Evolutionary conservation across 345 rosid species (phyloP), one percentile per base, ranked within the genome.

Genomic region (Gossypium stocksii): DNA sequence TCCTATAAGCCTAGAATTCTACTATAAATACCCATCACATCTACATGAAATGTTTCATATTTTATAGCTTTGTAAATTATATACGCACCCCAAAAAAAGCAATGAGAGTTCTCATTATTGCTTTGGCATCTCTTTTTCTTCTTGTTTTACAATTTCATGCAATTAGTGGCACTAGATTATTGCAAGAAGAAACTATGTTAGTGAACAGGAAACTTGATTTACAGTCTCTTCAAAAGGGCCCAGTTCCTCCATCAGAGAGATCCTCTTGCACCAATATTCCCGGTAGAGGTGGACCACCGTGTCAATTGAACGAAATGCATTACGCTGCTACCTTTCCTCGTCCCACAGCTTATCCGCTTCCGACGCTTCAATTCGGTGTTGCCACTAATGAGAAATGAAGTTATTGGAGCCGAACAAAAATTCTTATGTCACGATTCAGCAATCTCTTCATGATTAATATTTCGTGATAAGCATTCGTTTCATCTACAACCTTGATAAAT

Each of bases 211-310:
- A 48, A 41, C 74, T 78, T 7, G 3, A 7, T 9, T 70, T 84
- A n/a, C 86, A 87, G 83, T 79, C 88, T 66, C 88, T 90, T 59
- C 80, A 83, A 29, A 86, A 63, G 81, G 86, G 82, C 2, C 61
- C 75, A 4, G 84, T 77, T 8, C 75, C 86, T 77, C 80, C 89
- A 46, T 83, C 87, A 0, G 59, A 78, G 1, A 20, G 82, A 7
- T 90, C 95, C 0, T 81, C 88, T n/a, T 88, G 92, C 84, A 87
- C 92, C 58, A 59, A 83, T 80, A 83, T 87, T 48, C 92, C 95
- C 4, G 83, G 86, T 0, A 52, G 61, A 11, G 60, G 78, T 25
- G 91, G 90, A 45, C 3, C 82, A 1, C 23, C 62, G 45, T 88
- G 95, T 43, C 88, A 83, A 0, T 62, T 85, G 53, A 67, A 78